Conservation (phyloP, 2,329 filamentous ascomycete species). For the Cladosporium sp. region DNA sequence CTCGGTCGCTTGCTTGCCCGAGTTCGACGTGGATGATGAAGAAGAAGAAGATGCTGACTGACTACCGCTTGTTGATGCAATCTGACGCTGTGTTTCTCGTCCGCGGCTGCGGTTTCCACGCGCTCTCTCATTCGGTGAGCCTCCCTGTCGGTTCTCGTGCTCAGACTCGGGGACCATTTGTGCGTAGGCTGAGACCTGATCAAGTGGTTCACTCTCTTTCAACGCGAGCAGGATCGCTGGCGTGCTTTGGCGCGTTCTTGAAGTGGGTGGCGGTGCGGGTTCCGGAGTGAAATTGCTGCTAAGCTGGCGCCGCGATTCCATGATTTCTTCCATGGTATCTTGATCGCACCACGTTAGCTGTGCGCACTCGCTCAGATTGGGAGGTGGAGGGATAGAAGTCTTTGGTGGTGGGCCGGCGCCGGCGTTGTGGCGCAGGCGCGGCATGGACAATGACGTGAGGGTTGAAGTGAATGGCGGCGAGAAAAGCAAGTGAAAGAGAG, state of each 20-base stretch:
- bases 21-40: not conserved
- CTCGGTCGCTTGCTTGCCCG: not conserved
- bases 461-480: not conserved
- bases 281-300: not conserved
- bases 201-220: not conserved
- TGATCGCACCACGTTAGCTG: conserved; percentile 3
- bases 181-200: not conserved
- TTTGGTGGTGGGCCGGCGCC: not conserved
- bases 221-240: not conserved
- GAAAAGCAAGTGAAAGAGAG: not conserved
- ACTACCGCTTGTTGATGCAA: not conserved
- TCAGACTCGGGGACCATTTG: not conserved
- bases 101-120: not conserved
- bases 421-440: not conserved
- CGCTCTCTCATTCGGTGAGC: not conserved
- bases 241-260: not conserved
- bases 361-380: not conserved
- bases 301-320: not conserved
- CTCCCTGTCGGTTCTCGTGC: not conserved
- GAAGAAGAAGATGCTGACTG: not conserved
- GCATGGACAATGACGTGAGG: not conserved
- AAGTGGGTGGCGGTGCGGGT: not conserved
- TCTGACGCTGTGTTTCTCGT: not conserved
- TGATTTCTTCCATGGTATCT: not conserved
- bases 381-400: not conserved